Evolutionary conservation across 2,329 filamentous ascomycete genomes (phyloP), one percentile per base, ranked within the genome.

Genomic region (Aspergillus ibericus): DNA sequence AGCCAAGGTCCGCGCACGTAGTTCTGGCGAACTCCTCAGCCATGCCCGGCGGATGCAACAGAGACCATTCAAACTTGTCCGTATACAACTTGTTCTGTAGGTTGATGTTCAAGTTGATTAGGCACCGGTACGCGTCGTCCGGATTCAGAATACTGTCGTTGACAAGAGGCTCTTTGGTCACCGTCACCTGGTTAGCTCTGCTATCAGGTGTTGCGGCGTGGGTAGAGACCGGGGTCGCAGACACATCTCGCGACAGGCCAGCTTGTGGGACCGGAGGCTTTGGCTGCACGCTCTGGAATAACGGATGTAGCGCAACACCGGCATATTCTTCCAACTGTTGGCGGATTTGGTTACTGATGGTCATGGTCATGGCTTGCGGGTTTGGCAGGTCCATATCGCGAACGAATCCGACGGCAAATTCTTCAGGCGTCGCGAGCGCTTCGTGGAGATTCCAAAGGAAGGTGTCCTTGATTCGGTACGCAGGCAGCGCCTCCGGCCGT

Each of bases 361-460:
- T 89, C 61, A 85, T 82, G 10, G 92, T 88, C 66, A 92, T 84
- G 13, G 81, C 76, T 15, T 83, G 82, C 53, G 88, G 84, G 60
- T 91, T 88, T 4, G 93, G 93, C 42, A 99, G 84, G 72, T 99
- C 95, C 42, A 99, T 83, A 72, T 99, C 95, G 64, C 96, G 91
- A 1, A 96, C 93, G 65, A 98, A 86, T 1, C 85, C 87, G 67
- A 90, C 85, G n/a, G 95, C 95, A 72, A 98, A 99, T 70, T 96
- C 90, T 71, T 99, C 95, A 0, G 95, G 96, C 0, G 95, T 99
- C 53, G 93, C 90, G 59, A 97, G 81, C 0, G 91, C 90, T 78
- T 99, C 95, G 76, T 98, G 93, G 13, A 99, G 82, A 69, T 99
- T 99, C 95, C 95, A 99, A 53, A 97, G 79, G 69, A 99, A 98